Base-by-base conservation (phyloP, 2,329 filamentous ascomycete species). In the Sphaerulina vaccinii region DNA sequence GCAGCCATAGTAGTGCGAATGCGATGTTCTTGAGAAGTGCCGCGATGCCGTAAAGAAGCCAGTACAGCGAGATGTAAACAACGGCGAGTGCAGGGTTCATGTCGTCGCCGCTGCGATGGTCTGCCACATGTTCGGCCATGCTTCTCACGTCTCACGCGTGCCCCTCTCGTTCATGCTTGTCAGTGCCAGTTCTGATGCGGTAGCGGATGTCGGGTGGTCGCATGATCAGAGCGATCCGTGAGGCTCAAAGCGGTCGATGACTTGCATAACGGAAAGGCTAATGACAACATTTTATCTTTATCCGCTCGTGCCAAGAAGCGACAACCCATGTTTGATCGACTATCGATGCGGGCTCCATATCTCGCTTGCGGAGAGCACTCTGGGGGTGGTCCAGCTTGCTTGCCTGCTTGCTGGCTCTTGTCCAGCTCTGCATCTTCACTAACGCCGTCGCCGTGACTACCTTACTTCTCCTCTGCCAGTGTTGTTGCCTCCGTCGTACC, bases 1-100 rank as follows among this genome's bases (percentile, higher is more conserved):
- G 63, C 10, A 79, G 53, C 48, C 73, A 63, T 19, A 69, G 56
- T 24, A 78, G 44, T n/a, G 71, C 60, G 44, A 64, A 59, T 48
- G 71, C 56, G 49, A 75, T 45, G 50, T 68, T 66, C 62, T 64
- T 69, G 44, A 75, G 45, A 24, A 75, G 62, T 57, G 71, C 65
- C 49, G 63, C 58, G 37, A 77, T 21, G 1, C 72, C 71, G 49
- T 68, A 71, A 10, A 35, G 24, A 6, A 49, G 36, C 45, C 45
- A 41, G 37, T 49, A 49, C 27, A 32, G 11, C 58, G 43, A 44
- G 47, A 43, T 16, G 37, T 39, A 39, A 22, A 22, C 16, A 21
- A 39, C 61, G 37, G 64, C 51, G 50, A 65, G 52, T 19, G 38
- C 48, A 43, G 47, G 16, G 45, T 22, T 19, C 15, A 21, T 49